A percentile compares a stretch with the other conserved stretches of the same genome.
Evolutionary conservation across 1,284 basidiomycete species (phyloP).

Genomic region (Polyporus tsugae): DNA sequence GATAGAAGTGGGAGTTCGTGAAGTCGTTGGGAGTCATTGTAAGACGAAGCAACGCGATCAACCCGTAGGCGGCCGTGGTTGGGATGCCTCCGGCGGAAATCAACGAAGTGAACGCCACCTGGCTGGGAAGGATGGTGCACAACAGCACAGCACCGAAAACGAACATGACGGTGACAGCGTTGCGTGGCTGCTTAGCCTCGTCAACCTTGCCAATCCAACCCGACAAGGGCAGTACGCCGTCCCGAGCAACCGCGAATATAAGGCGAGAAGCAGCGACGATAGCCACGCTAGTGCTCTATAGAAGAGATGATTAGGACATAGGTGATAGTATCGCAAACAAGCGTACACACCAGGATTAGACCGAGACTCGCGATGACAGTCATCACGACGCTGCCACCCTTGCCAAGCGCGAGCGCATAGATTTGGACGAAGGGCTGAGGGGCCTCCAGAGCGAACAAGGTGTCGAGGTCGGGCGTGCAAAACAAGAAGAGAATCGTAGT

Average conservation of each 20-base stretch:
- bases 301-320: neutral
- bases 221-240: slow-evolving; percentile 85
- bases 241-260: slow-evolving; percentile 87
- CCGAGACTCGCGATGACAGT: slow-evolving; percentile 81
- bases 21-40: slow-evolving; percentile 81
- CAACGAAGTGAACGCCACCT: slow-evolving; percentile 87
- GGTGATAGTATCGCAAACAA: slow-evolving; percentile 4
- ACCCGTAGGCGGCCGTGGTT: slow-evolving; percentile 83
- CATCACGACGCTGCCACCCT: slow-evolving; percentile 83
- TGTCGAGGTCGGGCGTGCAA: slow-evolving; percentile 82
- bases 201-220: slow-evolving; percentile 82
- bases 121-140: slow-evolving; percentile 86
- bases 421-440: slow-evolving; percentile 90
- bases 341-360: slow-evolving; percentile 70
- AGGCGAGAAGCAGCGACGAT: slow-evolving; percentile 87
- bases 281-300: slow-evolving; percentile 82
- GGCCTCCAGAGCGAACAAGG: slow-evolving; percentile 74
- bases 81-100: slow-evolving; percentile 84
- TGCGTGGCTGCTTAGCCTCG: slow-evolving; percentile 72
- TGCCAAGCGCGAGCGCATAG: slow-evolving; percentile 83
- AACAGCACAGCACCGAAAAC: slow-evolving; percentile 75
- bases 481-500: slow-evolving; percentile 86
- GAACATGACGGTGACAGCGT: slow-evolving; percentile 85
- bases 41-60: slow-evolving; percentile 77
- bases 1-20: slow-evolving; percentile 71